These are phyloP conservation scores for Suillus fuscotomentosus DNA, from an alignment of 768 basidiomycete species.

Conservation along the genomic window DNA sequence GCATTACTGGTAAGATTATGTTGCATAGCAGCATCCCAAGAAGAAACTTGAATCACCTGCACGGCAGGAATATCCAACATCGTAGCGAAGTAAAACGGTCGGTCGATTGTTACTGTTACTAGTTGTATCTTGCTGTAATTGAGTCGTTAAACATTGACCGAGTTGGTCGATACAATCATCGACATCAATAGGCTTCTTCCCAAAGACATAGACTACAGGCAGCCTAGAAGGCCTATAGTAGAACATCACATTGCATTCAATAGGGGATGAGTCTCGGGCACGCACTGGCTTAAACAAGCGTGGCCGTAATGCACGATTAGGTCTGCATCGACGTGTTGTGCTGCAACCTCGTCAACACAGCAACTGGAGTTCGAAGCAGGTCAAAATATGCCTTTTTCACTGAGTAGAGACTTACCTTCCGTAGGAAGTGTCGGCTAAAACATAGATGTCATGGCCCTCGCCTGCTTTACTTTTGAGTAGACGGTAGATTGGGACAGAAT, in stretches of 20 bases:
- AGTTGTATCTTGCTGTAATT: neutral
- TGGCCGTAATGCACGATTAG: conserved; percentile 94
- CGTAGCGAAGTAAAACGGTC: conserved; percentile 62
- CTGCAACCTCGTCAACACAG: conserved; percentile 95
- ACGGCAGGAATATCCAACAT: conserved; percentile 73
- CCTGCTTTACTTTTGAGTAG: conserved; percentile 53
- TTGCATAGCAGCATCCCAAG: neutral
- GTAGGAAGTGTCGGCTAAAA: conserved; percentile 97
- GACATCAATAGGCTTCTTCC: conserved; percentile 64
- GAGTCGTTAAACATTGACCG: conserved; percentile 29
- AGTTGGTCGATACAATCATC: conserved; percentile 47
- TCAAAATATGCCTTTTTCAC: conserved; percentile 6
- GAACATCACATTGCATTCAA: neutral
- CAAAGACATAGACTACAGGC: conserved; percentile 90
- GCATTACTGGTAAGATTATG: neutral
- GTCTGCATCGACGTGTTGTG: conserved; percentile 91
- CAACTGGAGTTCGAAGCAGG: conserved; percentile 46
- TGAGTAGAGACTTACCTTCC: conserved; percentile 66
- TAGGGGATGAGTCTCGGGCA: conserved; percentile 6
- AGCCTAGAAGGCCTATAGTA: conserved; percentile 72
- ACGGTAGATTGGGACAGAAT: conserved; percentile 83
- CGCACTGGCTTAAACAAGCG: conserved; percentile 92
- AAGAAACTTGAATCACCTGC: conserved; percentile 42
- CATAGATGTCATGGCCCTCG: conserved; percentile 62
- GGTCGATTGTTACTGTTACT: conserved; percentile 7